Evolutionary conservation across 2,329 filamentous ascomycete species (phyloP).

Genomic region (Paraconiothyrium sp.): DNA sequence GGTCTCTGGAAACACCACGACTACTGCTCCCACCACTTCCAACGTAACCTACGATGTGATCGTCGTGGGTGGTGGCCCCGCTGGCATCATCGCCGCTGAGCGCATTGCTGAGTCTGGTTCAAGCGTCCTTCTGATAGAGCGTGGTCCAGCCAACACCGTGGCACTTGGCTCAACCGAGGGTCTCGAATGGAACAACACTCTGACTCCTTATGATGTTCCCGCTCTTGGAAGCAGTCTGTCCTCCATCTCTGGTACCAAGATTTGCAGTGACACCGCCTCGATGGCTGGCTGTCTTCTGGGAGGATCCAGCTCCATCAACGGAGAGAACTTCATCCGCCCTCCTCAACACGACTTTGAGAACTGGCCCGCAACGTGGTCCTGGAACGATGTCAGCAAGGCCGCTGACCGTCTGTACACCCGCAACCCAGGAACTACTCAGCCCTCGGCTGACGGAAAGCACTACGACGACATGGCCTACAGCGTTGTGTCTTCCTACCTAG

Average conservation of each 20-base stretch:
- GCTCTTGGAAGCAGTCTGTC: conserved; percentile 62
- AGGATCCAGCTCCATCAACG: conserved; percentile 58
- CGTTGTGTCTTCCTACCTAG: conserved; percentile 66
- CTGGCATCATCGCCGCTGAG: conserved; percentile 65
- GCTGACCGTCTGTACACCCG: conserved; percentile 47
- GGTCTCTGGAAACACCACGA: conserved; percentile 19
- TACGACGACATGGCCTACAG: conserved; percentile 72
- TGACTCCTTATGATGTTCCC: conserved; percentile 76
- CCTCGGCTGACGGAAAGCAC: conserved; percentile 70
- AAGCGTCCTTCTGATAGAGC: conserved; percentile 65
- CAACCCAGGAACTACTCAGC: conserved; percentile 59
- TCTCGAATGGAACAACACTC: conserved; percentile 68
- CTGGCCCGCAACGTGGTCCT: conserved; percentile 68
- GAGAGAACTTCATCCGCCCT: conserved; percentile 61
- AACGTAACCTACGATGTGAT: conserved; percentile 67
- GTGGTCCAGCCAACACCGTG: conserved; percentile 62
- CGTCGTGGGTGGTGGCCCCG: conserved; percentile 67
- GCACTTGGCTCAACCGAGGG: conserved; percentile 35
- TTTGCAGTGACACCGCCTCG: conserved; percentile 68
- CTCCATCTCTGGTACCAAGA: conserved; percentile 52
- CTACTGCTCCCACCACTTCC: conserved; percentile 35
- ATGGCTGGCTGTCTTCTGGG: conserved; percentile 66
- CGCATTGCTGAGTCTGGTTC: conserved; percentile 68
- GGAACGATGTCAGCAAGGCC: conserved; percentile 27
- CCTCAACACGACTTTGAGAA: conserved; percentile 49